A percentile compares a stretch with the other conserved stretches of the same genome.
Evolutionary conservation across 202 grass and related monocot species (phyloP).

Genomic region (Elaeis oleifera): DNA sequence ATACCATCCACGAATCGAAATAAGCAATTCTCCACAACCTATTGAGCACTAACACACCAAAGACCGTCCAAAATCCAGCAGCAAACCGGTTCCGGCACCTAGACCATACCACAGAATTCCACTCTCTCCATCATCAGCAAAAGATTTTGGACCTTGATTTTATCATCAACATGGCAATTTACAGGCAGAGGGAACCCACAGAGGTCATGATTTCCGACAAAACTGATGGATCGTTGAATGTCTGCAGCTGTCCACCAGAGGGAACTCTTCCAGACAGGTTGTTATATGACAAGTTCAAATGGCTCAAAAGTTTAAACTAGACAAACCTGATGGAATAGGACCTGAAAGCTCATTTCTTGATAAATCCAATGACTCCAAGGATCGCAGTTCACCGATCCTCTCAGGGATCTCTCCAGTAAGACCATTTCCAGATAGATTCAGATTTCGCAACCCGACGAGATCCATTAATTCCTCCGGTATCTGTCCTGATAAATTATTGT

Average conservation of each 20-base stretch:
- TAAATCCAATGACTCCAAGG: slow-evolving; percentile 41
- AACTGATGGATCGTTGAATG: no score
- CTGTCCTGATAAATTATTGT: slow-evolving; percentile 30
- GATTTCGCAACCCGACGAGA: slow-evolving; percentile 23
- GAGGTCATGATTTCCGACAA: no score
- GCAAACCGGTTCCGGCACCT: no score
- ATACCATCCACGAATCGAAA: no score
- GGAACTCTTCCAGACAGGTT: slow-evolving; percentile 33
- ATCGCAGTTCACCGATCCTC: slow-evolving; percentile 16
- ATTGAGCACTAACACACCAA: no score
- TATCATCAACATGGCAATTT: no score
- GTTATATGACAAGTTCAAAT: neutral
- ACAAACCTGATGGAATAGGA: slow-evolving; percentile 23
- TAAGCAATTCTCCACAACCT: no score
- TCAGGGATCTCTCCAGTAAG: slow-evolving; percentile 13
- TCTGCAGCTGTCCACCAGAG: neutral
- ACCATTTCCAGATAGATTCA: slow-evolving; percentile 32
- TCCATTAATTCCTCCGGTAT: slow-evolving; percentile 30
- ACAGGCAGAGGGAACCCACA: no score
- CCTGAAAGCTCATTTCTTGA: slow-evolving; percentile 37
- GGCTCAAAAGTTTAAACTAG: slow-evolving; percentile 27
- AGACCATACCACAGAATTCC: no score
- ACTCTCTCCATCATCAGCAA: no score
- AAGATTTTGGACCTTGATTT: no score
- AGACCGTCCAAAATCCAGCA: no score